Percentiles rank a stretch among this genome's conserved stretches.
Evolutionary conservation across 2,329 filamentous ascomycete genomes (phyloP).

Genomic region (Lizonia empirigonia): DNA sequence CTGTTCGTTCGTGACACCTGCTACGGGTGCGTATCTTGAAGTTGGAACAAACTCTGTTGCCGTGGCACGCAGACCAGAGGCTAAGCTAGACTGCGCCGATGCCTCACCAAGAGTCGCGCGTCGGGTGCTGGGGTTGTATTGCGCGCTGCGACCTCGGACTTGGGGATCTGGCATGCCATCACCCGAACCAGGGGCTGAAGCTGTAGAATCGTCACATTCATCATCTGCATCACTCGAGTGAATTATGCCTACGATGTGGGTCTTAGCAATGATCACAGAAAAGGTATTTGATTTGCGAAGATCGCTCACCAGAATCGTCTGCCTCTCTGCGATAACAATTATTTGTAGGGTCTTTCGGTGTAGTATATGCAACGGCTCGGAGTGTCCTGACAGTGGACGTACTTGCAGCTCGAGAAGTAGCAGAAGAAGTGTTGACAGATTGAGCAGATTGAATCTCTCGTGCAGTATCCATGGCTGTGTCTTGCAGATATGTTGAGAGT

Average conservation of each 20-base stretch:
- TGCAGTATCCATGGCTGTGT: background rate
- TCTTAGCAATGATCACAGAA: constrained; percentile 21
- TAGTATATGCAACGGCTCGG: constrained; percentile 5
- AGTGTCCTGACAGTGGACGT: constrained; percentile 24
- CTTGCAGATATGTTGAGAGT: background rate
- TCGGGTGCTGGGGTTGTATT: constrained; percentile 7
- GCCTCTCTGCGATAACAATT: constrained; percentile 22
- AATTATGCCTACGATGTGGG: constrained; percentile 6
- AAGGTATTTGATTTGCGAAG: background rate
- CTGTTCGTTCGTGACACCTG: background rate
- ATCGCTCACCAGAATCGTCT: constrained; percentile 24
- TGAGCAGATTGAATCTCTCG: background rate
- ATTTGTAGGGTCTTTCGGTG: constrained; percentile 21
- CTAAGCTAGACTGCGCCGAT: constrained; percentile 23
- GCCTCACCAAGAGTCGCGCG: constrained; percentile 16
- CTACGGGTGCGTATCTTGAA: background rate
- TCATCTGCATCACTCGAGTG: background rate
- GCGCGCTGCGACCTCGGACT: constrained; percentile 16
- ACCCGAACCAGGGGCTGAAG: background rate
- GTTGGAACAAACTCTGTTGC: constrained; percentile 39
- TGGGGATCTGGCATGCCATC: background rate
- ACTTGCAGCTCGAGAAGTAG: constrained; percentile 21
- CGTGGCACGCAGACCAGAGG: constrained; percentile 39
- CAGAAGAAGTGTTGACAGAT: background rate
- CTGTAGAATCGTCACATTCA: background rate